Conservation (phyloP, 1,284 basidiomycete genomes). For the Sporisorium exsertum region DNA sequence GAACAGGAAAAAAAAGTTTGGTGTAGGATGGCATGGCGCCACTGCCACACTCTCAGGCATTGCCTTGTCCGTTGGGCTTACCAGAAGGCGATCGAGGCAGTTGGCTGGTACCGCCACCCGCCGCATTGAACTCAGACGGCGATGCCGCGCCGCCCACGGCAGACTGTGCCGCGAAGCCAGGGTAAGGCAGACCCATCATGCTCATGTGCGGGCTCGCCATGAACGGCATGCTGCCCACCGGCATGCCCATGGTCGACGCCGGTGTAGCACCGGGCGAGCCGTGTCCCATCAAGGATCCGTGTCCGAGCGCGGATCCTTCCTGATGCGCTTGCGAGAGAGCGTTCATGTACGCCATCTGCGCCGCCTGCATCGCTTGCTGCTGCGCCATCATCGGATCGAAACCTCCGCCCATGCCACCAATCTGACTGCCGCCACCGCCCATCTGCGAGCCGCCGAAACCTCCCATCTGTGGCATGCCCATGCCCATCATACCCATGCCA, state of each 20-base stretch:
- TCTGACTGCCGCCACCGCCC: constrained; percentile 44
- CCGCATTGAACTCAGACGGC: constrained; percentile 25
- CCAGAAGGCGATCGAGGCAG: constrained; percentile 26
- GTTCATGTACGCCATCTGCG: constrained; percentile 67
- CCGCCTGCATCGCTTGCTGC: constrained; percentile 65
- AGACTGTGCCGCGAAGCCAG: constrained; percentile 38
- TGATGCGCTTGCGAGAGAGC: constrained; percentile 50
- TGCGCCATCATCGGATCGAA: constrained; percentile 57
- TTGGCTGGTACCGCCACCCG: constrained; percentile 15
- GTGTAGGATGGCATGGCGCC: not conserved
- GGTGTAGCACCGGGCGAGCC: constrained; percentile 27
- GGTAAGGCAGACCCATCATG: constrained; percentile 55
- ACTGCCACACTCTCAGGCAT: not conserved
- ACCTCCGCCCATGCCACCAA: constrained; percentile 34
- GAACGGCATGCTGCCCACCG: constrained; percentile 49
- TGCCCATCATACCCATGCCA: constrained; percentile 69
- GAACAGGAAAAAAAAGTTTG: not conserved
- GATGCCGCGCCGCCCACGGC: constrained; percentile 21
- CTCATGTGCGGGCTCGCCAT: constrained; percentile 53
- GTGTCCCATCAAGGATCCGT: constrained; percentile 41
- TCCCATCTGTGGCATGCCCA: constrained; percentile 45
- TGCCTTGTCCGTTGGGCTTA: constrained; percentile 37
- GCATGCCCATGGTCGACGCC: constrained; percentile 42
- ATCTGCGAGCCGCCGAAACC: constrained; percentile 52
- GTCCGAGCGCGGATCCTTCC: constrained; percentile 37